Evolutionary conservation across 2,329 filamentous ascomycete genomes (phyloP), one percentile per base, ranked within the genome.

Genomic region (Microdochium nivale): DNA sequence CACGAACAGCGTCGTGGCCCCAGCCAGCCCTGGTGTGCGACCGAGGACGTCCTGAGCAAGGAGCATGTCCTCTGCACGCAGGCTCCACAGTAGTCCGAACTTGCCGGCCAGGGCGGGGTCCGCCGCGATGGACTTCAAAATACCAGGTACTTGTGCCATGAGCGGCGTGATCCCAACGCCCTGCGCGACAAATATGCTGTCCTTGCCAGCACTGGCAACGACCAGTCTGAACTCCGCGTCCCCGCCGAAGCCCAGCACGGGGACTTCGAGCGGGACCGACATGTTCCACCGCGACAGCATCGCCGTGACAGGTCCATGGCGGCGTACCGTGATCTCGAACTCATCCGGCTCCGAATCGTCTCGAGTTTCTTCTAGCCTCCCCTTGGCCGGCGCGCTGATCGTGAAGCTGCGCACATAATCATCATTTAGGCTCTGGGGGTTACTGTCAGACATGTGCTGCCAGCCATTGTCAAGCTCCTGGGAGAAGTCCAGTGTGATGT

Each of bases 321-420:
- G 81, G 16, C 87, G 71, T 1, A 83, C 79, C 3, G 87, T 92
- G 55, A 95, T 84, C 58, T 91, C 83, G 52, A 94, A 77, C 59
- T 49, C 56, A 21, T 54, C 49, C 19, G 44, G 54, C 9, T 23
- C 55, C 5, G 50, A 48, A 9, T 8, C 30, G 2, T 64, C 62
- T 2, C n/a, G n/a, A n/a, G n/a, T 24, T 19, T 19, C 21, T 8
- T 25, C 24, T 19, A 24, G n/a, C 24, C 19, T 7, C 44, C 25
- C 19, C 1, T 62, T 53, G 1, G 80, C 57, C 0, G 83, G 80
- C 1, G 71, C 67, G 2, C 78, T 88, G 1, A 95, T 77, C 2
- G 90, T 95, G 61, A 95, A 95, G 0, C 89, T 95, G 25, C 90
- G 75, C 3, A 94, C 74, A 55, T 82, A 91, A 63, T 96, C 89